Base-by-base conservation (phyloP, 139 green algal genomes). In the Closterium sp. region DNA sequence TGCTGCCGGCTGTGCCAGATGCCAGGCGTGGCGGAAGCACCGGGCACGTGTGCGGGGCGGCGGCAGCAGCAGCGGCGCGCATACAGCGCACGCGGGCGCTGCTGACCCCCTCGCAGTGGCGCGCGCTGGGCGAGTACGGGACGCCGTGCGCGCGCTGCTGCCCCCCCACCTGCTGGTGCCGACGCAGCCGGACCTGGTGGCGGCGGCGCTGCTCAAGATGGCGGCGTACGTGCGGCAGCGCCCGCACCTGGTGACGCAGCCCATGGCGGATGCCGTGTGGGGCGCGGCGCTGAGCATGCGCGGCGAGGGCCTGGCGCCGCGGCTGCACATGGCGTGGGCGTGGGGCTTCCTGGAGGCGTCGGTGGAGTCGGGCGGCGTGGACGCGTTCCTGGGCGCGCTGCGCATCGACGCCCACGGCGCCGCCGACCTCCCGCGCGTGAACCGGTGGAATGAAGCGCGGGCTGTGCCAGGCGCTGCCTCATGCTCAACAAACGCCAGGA, bases 381-480 rank as follows among this genome's bases (percentile, higher is more conserved):
- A 92, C 30, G 89, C 33, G 30, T 92, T 92, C 31, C 84, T 92
- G 23, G n/a, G 28, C 8, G 89, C 89, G 19, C 83, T 92, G 19
- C 30, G 89, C 19, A 66, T 90, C 7, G 66, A 66, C 81, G 34
- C 34, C 8, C 21, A 9, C 3, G 83, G 83, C 83, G 83, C 30
- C 21, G 83, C 83, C 19, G 89, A 92, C 83, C 34, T 89, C 9
- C 34, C 31, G 30, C 25, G 89, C 31, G 34, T 89, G 83, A 92
- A 90, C 19, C 43, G 89, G 76, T 92, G 89, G 89, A n/a, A 92
- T 92, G 89, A 92, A 88, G 32, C 85, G 89, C 16, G 89, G 76
- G 23, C 76, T 92, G 31, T 92, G 84, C 83, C 89, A 92, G 32
- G 89, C 89, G 33, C 76, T 90, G 38, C n/a, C 83, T 92, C 12